A percentile compares a stretch with the other conserved stretches of the same genome.
Evolutionary conservation across 2,329 filamentous ascomycete species (phyloP).

Genomic region (Curvularia sp.): DNA sequence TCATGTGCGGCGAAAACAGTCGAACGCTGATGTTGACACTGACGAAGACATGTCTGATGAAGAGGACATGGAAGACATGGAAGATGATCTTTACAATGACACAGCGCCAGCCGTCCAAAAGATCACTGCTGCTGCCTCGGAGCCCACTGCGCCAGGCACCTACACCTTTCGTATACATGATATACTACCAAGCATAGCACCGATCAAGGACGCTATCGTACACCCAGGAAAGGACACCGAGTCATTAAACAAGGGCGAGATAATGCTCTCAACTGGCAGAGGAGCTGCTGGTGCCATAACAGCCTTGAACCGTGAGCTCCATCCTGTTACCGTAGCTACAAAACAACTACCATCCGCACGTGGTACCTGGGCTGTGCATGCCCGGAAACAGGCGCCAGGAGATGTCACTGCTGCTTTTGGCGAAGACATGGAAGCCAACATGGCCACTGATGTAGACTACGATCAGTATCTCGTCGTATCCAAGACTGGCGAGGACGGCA

Average conservation of each 20-base stretch:
- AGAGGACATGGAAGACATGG: slow-evolving; percentile 63
- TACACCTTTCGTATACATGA: slow-evolving; percentile 81
- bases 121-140: slow-evolving; percentile 45
- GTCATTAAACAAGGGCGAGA: slow-evolving; percentile 53
- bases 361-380: slow-evolving; percentile 81
- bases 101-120: slow-evolving; percentile 58
- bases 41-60: slow-evolving; percentile 59
- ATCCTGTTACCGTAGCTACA: slow-evolving; percentile 73
- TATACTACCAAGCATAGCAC: slow-evolving; percentile 76
- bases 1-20: slow-evolving; percentile 66
- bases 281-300: slow-evolving; percentile 74
- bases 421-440: slow-evolving; percentile 49
- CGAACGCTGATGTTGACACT: slow-evolving; percentile 66
- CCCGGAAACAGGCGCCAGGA: slow-evolving; percentile 71
- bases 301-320: slow-evolving; percentile 78
- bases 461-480: slow-evolving; percentile 86
- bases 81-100: slow-evolving; percentile 70
- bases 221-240: slow-evolving; percentile 55
- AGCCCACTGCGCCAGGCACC: slow-evolving; percentile 64
- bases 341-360: slow-evolving; percentile 76
- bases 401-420: slow-evolving; percentile 58
- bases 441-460: slow-evolving; percentile 64
- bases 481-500: slow-evolving; percentile 69
- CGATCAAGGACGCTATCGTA: slow-evolving; percentile 76
- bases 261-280: slow-evolving; percentile 66